Evolutionary conservation across 2,329 filamentous ascomycete species (phyloP), one percentile per base, ranked within the genome.

Genomic region (Fonsecaea pedrosoi): DNA sequence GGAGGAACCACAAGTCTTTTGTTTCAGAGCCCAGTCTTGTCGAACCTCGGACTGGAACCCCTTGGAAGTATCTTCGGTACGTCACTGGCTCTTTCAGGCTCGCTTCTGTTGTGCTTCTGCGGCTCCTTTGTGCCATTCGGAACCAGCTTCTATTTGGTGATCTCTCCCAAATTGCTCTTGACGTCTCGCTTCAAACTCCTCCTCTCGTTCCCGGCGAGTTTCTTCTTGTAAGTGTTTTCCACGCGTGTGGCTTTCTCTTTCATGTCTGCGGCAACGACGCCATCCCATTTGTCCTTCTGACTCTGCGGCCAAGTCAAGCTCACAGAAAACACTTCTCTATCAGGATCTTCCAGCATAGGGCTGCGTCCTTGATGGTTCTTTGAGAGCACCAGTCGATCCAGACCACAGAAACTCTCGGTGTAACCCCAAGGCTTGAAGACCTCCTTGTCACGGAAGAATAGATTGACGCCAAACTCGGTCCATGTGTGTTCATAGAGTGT

Each of bases 291-390:
- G 62, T 72, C 71, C 34, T 60, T 62, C 60, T 73, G 72, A 53
- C 66, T 66, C 63, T 71, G 68, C 40, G 72, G 71, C 71, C 70
- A 73, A 4, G 60, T 71, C 37, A 73, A 42, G 54, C 71, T 73
- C 50, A 73, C 65, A 2, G 71, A 72, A 62, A 72, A 73, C 21
- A 73, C 69, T 60, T 73, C 71, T 40, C 72, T 66, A 34, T 72
- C 72, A 15, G 62, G 53, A 62, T 73, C 72, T 53, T 73, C 72
- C 9, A 73, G 62, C 72, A 73, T 73, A 13, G 71, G 72, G 40
- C 69, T 73, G 45, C 68, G 60, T 3, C 71, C 71, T 15, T 68
- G 66, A 58, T 54, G 56, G 45, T 54, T 64, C n/a, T 64, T 66
- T 10, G 67, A 68, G 42, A 73, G 59, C 12, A 71, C 68, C 12